Base-by-base conservation (phyloP, 257 asterid species). In the Verbascum thapsus region DNA sequence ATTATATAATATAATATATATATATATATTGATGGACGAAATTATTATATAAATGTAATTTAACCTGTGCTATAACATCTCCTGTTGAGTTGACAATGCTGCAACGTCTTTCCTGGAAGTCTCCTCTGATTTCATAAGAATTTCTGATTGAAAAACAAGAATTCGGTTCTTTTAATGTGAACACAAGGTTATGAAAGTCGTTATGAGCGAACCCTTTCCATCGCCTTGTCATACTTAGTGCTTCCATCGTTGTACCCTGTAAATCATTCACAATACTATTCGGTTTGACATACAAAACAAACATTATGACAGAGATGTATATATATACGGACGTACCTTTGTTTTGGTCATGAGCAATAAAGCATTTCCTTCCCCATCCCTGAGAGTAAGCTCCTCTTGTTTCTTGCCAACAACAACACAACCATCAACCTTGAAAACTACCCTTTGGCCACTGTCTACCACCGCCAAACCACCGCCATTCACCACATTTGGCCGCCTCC, bases 381-480 rank as follows among this genome's bases (percentile, higher is more conserved):
- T 76, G 2, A 81, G 59, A 45, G 79, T 58, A 35, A 84, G 34
- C 70, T 81, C 70, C 4, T 73, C 80, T 26, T 81, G n/a, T n/a
- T n/a, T 79, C 49, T 64, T 81, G 0, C 91, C 91, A 59, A 76
- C 70, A 65, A 77, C n/a, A 38, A 88, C 91, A 73, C 91, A 84
- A 2, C 88, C 91, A 65, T 84, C 88, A 41, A 77, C 81, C 51
- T 62, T 76, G 57, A 81, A 84, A 51, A 77, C 41, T 32, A 65
- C 63, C 64, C 58, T 70, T 10, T 79, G 82, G 54, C 35, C 26
- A 7, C 63, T 13, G 49, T 81, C 80, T 5, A 78, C 69, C 40
- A 81, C 88, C 55, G 79, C 80, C 50, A 84, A 74, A 15, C 91
- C 91, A 2, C 91, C 91, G 18, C 91, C 91, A 66, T 61, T 81